A percentile compares a stretch with the other conserved stretches of the same genome.
phyloP scores from a whole-genome alignment of 164 flowering plant species.

The Chimonanthus salicifolius region DNA sequence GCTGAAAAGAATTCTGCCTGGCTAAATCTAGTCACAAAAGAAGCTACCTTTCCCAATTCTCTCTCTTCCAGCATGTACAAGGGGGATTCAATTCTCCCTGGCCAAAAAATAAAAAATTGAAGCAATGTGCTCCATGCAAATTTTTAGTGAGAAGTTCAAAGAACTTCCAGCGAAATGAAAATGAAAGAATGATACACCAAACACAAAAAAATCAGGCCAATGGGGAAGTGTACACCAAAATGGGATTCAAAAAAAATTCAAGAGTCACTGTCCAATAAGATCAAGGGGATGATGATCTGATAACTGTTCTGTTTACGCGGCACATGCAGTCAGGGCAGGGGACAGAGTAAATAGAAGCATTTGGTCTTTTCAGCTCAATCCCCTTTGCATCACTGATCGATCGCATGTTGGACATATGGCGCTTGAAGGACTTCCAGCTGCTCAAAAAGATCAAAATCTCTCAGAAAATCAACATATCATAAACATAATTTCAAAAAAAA shows the following conservation, averaged over 20 bases:
- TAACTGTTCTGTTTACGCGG: conserved; percentile 43
- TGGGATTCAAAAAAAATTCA: conserved; percentile 15
- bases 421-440: conserved; percentile 90
- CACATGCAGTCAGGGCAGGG: conserved; percentile 99
- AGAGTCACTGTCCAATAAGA: background rate
- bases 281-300: conserved; percentile 44
- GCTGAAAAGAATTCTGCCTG: background rate
- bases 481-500: background rate
- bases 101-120: conserved; percentile 1
- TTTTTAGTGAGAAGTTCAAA: background rate
- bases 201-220: conserved; percentile 3
- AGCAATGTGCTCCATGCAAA: conserved; percentile 5
- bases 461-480: background rate
- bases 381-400: conserved; percentile 88
- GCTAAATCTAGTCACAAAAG: background rate
- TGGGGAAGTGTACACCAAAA: conserved; percentile 1
- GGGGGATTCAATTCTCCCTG: conserved; percentile 4
- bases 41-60: background rate
- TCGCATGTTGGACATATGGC: conserved; percentile 76
- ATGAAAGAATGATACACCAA: conserved; percentile 12
- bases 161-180: background rate
- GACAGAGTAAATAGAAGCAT: conserved; percentile 75
- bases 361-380: conserved; percentile 63
- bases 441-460: background rate
- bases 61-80: conserved; percentile 4